These are phyloP conservation scores for Acanthamoeba culbertsoni DNA, from an alignment of 208 protist genomes.

Conservation along the genomic window DNA sequence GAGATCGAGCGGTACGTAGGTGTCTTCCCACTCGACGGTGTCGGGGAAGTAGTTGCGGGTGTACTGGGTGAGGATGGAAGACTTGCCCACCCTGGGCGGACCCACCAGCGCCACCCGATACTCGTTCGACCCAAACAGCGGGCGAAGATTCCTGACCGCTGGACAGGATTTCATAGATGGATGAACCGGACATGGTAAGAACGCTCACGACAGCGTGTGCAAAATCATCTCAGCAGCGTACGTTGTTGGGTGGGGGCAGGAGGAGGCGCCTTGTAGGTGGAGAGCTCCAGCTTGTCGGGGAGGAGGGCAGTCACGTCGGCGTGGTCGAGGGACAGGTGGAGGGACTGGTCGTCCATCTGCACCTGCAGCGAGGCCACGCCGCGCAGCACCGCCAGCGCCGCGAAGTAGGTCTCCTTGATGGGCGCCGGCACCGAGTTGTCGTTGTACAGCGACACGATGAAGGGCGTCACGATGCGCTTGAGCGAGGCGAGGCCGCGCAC, in stretches of 20 bases:
- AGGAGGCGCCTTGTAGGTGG: not conserved
- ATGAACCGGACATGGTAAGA: too few relatives aligned
- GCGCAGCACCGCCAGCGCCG: not conserved
- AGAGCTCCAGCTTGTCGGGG: not conserved
- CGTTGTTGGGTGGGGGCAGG: not conserved
- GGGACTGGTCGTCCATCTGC: not conserved
- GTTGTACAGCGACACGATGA: not conserved
- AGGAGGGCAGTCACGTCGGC: not conserved
- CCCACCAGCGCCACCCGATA: not conserved
- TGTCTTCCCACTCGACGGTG: not conserved
- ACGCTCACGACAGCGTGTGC: not conserved
- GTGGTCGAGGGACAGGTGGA: not conserved
- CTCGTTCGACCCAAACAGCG: not conserved
- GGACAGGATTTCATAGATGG: too few relatives aligned
- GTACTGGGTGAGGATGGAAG: not conserved
- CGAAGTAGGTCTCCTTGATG: constrained; percentile 48
- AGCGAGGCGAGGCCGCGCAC: not conserved
- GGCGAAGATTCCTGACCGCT: not conserved
- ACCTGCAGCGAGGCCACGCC: not conserved
- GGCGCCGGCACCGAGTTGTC: not conserved
- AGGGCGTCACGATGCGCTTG: not conserved
- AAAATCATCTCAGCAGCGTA: not conserved
- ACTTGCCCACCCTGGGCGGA: not conserved
- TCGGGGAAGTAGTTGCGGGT: not conserved
- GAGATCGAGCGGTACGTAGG: not conserved